These are phyloP conservation scores for Solanum hybrid DNA, from an alignment of 305 asterid species.

Conservation along the genomic window DNA sequence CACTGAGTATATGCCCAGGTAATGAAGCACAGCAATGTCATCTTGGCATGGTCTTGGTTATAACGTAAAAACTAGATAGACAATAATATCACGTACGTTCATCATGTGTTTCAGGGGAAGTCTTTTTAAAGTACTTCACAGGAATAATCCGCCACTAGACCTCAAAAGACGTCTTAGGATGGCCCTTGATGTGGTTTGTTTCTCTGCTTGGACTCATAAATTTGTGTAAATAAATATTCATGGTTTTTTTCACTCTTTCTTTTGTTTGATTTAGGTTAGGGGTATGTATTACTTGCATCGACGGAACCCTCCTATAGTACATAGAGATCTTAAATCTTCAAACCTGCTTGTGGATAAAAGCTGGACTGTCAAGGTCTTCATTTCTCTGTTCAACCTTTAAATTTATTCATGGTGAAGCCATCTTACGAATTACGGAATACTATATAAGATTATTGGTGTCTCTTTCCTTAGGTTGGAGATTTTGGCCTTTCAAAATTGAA, in stretches of 20 bases:
- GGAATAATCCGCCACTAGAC: conserved; percentile 44
- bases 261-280: conserved; percentile 39
- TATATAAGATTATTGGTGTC: background rate
- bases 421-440: background rate
- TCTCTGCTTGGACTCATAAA: background rate
- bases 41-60: background rate
- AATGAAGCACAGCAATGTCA: background rate
- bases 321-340: conserved; percentile 71
- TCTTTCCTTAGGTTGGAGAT: conserved; percentile 54
- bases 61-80: background rate
- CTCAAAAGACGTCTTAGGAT: conserved; percentile 51
- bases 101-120: conserved; percentile 48
- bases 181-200: conserved; percentile 69
- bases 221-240: background rate
- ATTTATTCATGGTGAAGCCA: background rate
- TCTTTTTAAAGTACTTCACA: conserved; percentile 54
- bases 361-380: conserved; percentile 63
- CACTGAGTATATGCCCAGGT: conserved; percentile 64
- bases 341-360: conserved; percentile 70
- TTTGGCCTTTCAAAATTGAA: conserved; percentile 66
- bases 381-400: background rate
- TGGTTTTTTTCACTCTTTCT: background rate
- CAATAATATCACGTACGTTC: background rate
- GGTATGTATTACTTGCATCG: conserved; percentile 77
- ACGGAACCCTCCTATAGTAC: conserved; percentile 71